A percentile compares a stretch with the other conserved stretches of the same genome.
These are phyloP conservation scores for Lactuca saligna DNA, from an alignment of 129 eudicot species.

Conservation along the genomic window DNA sequence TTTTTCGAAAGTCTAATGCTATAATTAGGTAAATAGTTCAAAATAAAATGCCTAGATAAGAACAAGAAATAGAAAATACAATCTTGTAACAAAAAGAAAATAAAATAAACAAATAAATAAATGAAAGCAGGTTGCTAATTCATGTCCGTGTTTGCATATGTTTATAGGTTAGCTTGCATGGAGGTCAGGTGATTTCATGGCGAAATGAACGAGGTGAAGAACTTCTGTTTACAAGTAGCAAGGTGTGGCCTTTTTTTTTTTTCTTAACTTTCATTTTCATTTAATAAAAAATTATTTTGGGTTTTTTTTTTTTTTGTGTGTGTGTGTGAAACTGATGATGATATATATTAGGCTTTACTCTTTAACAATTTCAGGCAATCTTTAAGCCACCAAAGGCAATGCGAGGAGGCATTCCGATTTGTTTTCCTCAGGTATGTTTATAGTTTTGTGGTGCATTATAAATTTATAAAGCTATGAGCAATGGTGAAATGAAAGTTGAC, in stretches of 20 bases:
- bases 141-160: not conserved
- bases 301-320: not conserved
- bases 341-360: not conserved
- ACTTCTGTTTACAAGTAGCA: conserved; percentile 78
- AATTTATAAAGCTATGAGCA: not conserved
- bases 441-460: not conserved
- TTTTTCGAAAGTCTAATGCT: too few relatives aligned
- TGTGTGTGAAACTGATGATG: conserved; percentile 7
- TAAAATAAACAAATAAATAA: too few relatives aligned
- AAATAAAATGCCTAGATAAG: not conserved
- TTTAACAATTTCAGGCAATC: conserved; percentile 51
- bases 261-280: conserved; percentile 14
- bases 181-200: conserved; percentile 94
- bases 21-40: too few relatives aligned
- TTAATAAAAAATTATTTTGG: too few relatives aligned
- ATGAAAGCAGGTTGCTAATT: not conserved
- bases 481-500: not conserved
- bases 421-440: conserved; percentile 81
- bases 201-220: conserved; percentile 84
- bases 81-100: not conserved
- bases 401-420: conserved; percentile 89
- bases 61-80: too few relatives aligned
- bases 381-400: conserved; percentile 71
- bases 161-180: conserved; percentile 77
- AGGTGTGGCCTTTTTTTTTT: conserved; percentile 48